Base-by-base conservation (phyloP, 1,284 basidiomycete genomes). In the Kwoniella shivajii region DNA sequence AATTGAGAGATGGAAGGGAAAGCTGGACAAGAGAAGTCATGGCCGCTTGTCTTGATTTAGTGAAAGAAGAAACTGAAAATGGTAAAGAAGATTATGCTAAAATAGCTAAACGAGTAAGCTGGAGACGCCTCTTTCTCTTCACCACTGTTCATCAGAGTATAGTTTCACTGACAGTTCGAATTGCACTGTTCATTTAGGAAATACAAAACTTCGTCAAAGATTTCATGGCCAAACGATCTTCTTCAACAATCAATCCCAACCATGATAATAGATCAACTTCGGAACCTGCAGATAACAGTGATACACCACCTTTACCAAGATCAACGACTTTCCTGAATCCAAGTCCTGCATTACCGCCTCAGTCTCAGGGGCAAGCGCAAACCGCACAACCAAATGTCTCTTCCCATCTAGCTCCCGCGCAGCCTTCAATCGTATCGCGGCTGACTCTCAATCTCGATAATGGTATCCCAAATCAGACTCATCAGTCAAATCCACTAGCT, bases 11-110 rank as follows among this genome's bases (percentile, higher is more conserved):
- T n/a, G 50, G 47, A 9, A 60, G 54, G 41, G 58, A 60, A 26
- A 33, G 46, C 5, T 60, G 58, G 58, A 56, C 54, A 9, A 52
- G 45, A 26, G 54, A 53, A 16, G 58, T 56, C 38, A 54, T 56
- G 50, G 41, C 36, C 16, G 49, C 54, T 41, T 55, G 50, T 36
- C 38, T 55, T 22, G 43, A 43, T 20, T 37, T 38, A 10, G 37
- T 60, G 27, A 51, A 44, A 20, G 57, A 54, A 41, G 56, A 58
- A 9, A 45, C 46, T 33, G 54, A 54, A 31, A 54, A 44, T 11
- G 26, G 44, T 13, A 48, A 47, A 37, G 44, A 53, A 18, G 50
- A 57, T 34, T 57, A 57, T 36, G 45, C 54, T 14, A 56, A 53
- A 34, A 56, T 60, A 26, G 54, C 50, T 7, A 43, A 37, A 5